Evolutionary conservation across 2,329 filamentous ascomycete species (phyloP), one percentile per base, ranked within the genome.

Genomic region (Hymenotorrendiella dingleyae): DNA sequence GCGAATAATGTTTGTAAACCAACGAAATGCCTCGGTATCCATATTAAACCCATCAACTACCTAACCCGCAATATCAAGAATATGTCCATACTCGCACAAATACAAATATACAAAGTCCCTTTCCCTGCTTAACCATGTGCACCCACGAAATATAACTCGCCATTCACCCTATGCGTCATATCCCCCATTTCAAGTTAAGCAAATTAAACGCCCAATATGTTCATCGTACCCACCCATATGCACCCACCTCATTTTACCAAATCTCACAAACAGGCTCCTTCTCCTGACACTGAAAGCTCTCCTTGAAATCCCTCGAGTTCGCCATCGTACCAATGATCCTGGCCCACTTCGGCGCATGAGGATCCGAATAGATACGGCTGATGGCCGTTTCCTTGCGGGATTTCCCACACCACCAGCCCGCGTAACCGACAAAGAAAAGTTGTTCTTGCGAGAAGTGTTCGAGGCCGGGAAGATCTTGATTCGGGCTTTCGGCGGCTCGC

Each of bases 181-280:
- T 30, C 28, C 14, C 29, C 3, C 4, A n/a, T n/a, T n/a, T 11
- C 29, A 14, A 16, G 29, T 32, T 32, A 17, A 2, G 14, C 20
- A n/a, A 17, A 32, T 32, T 17, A 10, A 10, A 6, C 16, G 16
- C 4, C 16, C 29, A 9, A 29, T 14, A 29, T 29, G 10, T 29
- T 29, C 27, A 16, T 6, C 10, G 5, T 19, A 19, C 29, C 4
- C 17, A 19, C 29, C 16, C 14, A 7, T 14, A 29, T 11, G 12
- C 27, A 29, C 27, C 14, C 29, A 9, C 14, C n/a, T 33, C 7
- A 36, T 34, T 20, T n/a, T 21, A 87, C 82, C 82, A 86, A 44
- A 87, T 64, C 63, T 86, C 76, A 60, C 82, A 87, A 23, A 72
- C 75, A 0, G 82, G 82, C 58, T 84, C 71, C 65, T 79, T 82